These are phyloP conservation scores for Schizosaccharomyces osmophilus DNA, from an alignment of 805 yeast genomes.

Conservation along the genomic window DNA sequence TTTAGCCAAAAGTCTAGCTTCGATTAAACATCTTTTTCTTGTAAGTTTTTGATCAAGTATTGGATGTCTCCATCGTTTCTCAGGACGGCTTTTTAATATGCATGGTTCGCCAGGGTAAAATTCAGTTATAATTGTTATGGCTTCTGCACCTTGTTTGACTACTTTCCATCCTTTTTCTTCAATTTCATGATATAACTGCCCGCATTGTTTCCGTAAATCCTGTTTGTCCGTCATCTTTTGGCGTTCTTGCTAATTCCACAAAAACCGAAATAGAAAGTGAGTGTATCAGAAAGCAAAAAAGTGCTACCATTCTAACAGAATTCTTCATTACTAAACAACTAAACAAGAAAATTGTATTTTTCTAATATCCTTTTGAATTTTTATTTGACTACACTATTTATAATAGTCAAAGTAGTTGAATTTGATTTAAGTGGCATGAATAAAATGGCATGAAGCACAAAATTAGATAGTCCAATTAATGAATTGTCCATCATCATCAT, in stretches of 20 bases:
- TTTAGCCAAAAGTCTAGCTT: conserved; percentile 50
- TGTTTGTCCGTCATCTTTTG: not conserved
- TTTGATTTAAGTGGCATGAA: too few relatives aligned
- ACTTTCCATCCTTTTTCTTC: not conserved
- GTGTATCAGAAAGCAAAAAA: not conserved
- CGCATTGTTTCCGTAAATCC: not conserved
- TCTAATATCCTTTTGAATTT: too few relatives aligned
- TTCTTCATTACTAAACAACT: too few relatives aligned
- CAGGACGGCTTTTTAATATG: conserved; percentile 63
- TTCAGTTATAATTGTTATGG: conserved; percentile 40
- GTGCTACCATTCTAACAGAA: not conserved
- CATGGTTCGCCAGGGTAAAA: conserved; percentile 16
- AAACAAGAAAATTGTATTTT: too few relatives aligned
- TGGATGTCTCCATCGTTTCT: conserved; percentile 76
- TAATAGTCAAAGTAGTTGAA: too few relatives aligned
- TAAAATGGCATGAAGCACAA: too few relatives aligned
- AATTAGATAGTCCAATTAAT: too few relatives aligned
- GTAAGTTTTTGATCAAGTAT: conserved; percentile 52
- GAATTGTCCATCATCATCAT: too few relatives aligned
- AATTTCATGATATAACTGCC: not conserved
- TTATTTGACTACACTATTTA: too few relatives aligned
- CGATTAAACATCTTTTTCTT: conserved; percentile 59
- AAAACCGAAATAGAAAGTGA: not conserved
- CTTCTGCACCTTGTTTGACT: conserved; percentile 61
- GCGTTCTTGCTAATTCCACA: not conserved